phyloP scores from a whole-genome alignment of 768 basidiomycete species.

The Mycena sanguinolenta region DNA sequence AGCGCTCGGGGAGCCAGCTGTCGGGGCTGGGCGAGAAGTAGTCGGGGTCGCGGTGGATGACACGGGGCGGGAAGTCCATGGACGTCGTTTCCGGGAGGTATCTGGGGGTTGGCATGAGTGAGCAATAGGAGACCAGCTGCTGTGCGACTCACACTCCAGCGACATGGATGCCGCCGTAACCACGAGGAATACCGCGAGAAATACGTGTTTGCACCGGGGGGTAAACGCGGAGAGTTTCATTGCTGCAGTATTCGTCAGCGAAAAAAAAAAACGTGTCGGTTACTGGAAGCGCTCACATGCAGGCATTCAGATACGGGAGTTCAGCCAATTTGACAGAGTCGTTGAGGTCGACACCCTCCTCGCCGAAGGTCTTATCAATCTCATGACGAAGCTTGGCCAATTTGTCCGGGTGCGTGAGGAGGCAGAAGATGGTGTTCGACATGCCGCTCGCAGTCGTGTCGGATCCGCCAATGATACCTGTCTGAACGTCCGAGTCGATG shows the following conservation, averaged over 20 bases:
- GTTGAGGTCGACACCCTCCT: slow-evolving; percentile 2
- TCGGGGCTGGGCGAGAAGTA: slow-evolving; percentile 62
- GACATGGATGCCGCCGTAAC: slow-evolving; percentile 13
- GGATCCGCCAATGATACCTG: slow-evolving; percentile 20
- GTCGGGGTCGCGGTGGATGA: slow-evolving; percentile 60
- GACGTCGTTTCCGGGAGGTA: not conserved
- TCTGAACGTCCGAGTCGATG: slow-evolving; percentile 19
- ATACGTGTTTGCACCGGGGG: slow-evolving; percentile 21
- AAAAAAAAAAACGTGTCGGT: not conserved
- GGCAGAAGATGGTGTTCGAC: slow-evolving; percentile 16
- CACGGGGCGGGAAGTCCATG: slow-evolving; percentile 2
- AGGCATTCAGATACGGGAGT: slow-evolving; percentile 12
- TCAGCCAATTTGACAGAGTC: slow-evolving; percentile 9
- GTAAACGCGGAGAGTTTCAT: slow-evolving; percentile 20
- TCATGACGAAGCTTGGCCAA: slow-evolving; percentile 1
- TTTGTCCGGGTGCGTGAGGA: slow-evolving; percentile 10
- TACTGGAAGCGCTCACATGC: slow-evolving; percentile 4
- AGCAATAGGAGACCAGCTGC: not conserved
- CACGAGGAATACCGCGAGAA: slow-evolving; percentile 12
- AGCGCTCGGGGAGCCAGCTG: slow-evolving; percentile 57
- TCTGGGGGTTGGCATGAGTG: not conserved
- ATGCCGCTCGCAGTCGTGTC: slow-evolving; percentile 13
- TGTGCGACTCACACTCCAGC: slow-evolving; percentile 16
- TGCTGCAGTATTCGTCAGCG: not conserved
- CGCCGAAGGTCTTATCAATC: not conserved